Conservation (phyloP, 2,329 filamentous ascomycete genomes). For the Purpureocillium takamizusanense region DNA sequence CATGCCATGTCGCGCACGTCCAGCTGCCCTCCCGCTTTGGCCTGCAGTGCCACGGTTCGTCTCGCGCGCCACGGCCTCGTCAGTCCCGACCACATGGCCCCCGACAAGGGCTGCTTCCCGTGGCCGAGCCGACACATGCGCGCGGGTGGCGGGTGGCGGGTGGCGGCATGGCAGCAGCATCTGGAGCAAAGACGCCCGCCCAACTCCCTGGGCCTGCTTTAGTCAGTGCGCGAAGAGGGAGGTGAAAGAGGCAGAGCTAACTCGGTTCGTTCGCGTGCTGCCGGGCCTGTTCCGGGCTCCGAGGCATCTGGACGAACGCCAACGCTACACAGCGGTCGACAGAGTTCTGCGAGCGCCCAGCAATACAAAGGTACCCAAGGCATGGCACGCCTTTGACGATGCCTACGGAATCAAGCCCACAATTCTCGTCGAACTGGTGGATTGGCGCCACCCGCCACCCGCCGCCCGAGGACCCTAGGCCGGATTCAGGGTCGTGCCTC, state of each 20-base stretch:
- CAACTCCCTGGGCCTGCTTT: no score
- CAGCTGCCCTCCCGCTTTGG: neutral
- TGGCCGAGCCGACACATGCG: no score
- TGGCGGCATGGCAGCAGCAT: neutral
- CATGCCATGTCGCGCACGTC: no score
- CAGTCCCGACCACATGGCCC: constrained; percentile 1
- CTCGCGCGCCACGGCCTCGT: neutral
- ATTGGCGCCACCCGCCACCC: neutral
- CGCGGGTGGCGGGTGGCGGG: no score
- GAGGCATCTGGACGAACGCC: neutral
- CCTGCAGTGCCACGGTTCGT: neutral
- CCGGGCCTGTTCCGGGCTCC: neutral
- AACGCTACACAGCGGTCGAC: neutral
- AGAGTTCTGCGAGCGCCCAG: neutral
- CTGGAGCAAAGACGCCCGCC: no score
- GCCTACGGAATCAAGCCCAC: neutral
- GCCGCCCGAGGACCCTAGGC: constrained; percentile 6
- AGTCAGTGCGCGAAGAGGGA: no score
- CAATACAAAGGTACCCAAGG: neutral
- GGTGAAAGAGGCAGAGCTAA: no score
- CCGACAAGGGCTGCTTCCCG: neutral
- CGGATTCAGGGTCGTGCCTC: constrained; percentile 11
- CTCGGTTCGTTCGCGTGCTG: no score
- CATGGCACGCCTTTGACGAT: no score
- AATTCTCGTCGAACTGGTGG: constrained; percentile 1